Base-by-base conservation (phyloP, 495 filamentous ascomycete species). In the Neurospora discreta region DNA sequence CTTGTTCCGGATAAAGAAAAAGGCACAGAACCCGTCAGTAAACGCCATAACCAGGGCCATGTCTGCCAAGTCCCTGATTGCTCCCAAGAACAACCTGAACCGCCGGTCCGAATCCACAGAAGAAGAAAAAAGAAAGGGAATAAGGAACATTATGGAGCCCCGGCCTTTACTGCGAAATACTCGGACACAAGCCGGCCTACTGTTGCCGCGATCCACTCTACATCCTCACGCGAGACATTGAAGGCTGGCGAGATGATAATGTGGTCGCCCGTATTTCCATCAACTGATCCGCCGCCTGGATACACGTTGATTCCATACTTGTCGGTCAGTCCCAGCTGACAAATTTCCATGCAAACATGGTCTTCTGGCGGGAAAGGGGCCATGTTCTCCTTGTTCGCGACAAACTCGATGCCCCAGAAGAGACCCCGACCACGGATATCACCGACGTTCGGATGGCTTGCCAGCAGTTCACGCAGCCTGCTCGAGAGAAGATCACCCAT, bases 181-280 rank as follows among this genome's bases (percentile, higher is more conserved):
- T 82, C 79, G 13, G 68, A 68, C 11, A 82, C 80, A 5, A 86
- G 80, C 5, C 75, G 79, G 26, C 84, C 77, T 40, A 88, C 84
- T 0, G 77, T 79, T 10, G 73, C 68, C 7, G 77, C 78, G 16
- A 92, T 89, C 68, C 80, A 81, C 73, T 89, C 86, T 70, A 93
- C 84, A 39, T 92, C 90, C 13, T 87, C 85, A 40, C 78, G 79
- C 0, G 86, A 87, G 60, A 91, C 83, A 71, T 87, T 94, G 79
- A 90, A 96, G 1, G 93, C 85, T 4, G 94, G 93, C 26, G 90
- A 86, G 70, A 97, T 74, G 40, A 96, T 81, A 16, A 94, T 80
- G 81, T 94, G 90, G 75, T 97, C 94, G 1, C 92, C 93, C 3
- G 75, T 79, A 39, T 85, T 77, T 0, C 92, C 91, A 76, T 93